Base-by-base conservation (phyloP, 2,329 filamentous ascomycete genomes). In the Ceratocystis destructans region DNA sequence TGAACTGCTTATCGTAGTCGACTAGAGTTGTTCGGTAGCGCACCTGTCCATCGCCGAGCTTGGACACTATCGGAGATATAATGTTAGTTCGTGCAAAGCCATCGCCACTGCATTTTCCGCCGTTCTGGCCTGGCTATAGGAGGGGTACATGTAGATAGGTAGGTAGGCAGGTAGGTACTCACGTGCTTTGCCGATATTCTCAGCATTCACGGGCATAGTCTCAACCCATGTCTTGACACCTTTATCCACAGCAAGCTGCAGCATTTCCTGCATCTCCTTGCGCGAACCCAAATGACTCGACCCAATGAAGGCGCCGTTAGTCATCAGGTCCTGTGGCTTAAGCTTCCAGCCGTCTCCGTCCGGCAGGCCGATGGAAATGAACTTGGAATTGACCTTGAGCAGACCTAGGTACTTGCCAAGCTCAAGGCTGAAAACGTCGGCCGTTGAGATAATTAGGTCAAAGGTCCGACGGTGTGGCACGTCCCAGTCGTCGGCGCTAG, bases 301-400 rank as follows among this genome's bases (percentile, higher is more conserved):
- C 55, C 86, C 85, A 71, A 91, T 87, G 71, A 88, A 80, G 74
- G 83, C 84, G 53, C 90, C 90, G 76, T 93, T 95, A 70, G 76
- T 76, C 68, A 89, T 80, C 72, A 96, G 87, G 73, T 84, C 84
- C 79, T 91, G 87, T 63, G 88, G 86, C 76, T 83, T 85, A 70
- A 94, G 80, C 65, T 80, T 77, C 67, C 89, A 84, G 10, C 89
- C 84, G 57, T 87, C 84, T 69, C 89, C 87, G 73, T 91, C 88
- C 2, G 89, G 89, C 72, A 94, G 80, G 53, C 89, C 89, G 65
- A 93, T 88, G 72, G 83, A 88, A 74, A 93, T 83, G 84, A 88
- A 94, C 73, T 82, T 83, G 67, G 87, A 89, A 77, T 91, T 88
- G 67, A 93, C 86, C 76, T 93, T 90, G 74, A 95, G 82, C 71